Base-by-base conservation (phyloP, 371 early-diverging fungal species). In the Syncephalastrum contaminatum region DNA sequence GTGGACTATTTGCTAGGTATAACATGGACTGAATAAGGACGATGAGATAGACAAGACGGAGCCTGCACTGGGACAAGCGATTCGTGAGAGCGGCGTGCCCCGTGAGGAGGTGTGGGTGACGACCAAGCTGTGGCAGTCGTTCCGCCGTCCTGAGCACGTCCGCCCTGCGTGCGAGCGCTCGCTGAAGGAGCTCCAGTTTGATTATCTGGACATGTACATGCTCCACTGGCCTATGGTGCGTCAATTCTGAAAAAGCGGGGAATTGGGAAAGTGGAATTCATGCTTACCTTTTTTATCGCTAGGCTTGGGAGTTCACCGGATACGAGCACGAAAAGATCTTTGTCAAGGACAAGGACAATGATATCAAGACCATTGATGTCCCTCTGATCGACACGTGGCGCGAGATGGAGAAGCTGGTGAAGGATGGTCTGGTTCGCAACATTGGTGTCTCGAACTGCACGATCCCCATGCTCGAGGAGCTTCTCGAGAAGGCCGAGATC, bases 191-290 rank as follows among this genome's bases (percentile, higher is more conserved):
- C 75, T 97, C 14, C 78, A 82, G 43, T 59, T 88, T 22, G 88
- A 92, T 25, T 96, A 97, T 64, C 61, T 98, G 24, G 97, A 98
- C 66, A 60, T 96, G 45, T 95, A 95, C 64, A 72, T 98, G 64
- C 88, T 98, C 60, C 72, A 79, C 40, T 70, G 66, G 70, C 66
- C 76, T 5, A 51, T 73, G 21, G 36, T 30, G 10, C 36, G 36
- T 12, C n/a, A n/a, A n/a, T n/a, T n/a, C n/a, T n/a, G n/a, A n/a
- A n/a, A n/a, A n/a, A 30, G 36, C 36, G 36, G 36, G 36, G 36
- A 30, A 10, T 8, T 30, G 10, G 36, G 36, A 30, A 12, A 10
- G 2, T 30, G 5, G 5, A 8, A 30, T 30, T 30, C 36, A 30
- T 30, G 36, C 36, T 30, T 30, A 30, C 10, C 10, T 2, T 30